Base-by-base conservation (phyloP, 176 grass and related monocot species). In the Rhipidocladum racemiflorum region DNA sequence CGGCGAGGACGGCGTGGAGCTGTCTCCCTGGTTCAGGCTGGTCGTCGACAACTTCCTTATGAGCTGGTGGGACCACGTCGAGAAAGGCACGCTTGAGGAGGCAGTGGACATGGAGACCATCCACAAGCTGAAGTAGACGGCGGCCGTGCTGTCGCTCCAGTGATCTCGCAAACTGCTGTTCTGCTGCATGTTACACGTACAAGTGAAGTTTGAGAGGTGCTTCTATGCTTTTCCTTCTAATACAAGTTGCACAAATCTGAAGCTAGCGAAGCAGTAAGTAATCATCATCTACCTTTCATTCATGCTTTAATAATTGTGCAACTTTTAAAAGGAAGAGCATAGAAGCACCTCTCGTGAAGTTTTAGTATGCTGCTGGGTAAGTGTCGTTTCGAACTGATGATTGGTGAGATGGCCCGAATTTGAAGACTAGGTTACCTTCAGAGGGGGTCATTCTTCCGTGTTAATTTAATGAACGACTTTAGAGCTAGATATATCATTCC, bases 1-100 rank as follows among this genome's bases (percentile, higher is more conserved):
- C 0, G 85, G 92, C 4, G 91, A 99, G 70, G 96, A 86, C 4
- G 87, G 87, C 5, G 30, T 99, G 50, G 93, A 95, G 89, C 76
- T 99, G 16, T 99, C 96, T 7, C 96, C 93, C 1, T 99, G 96
- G 96, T 99, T 95, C 87, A 74, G 89, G 61, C 85, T 99, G 48
- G 93, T 93, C 11, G 92, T 93, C 1, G 92, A 95, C 55, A 91
- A 99, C 85, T 99, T 99, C 53, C 92, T 99, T 12, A 86, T 93
- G 87, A 81, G 80, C 13, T 99, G 96, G 96, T 99, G 96, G 96
- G 96, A 95, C 34, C 90, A 91, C 20, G 70, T 93, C 18, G 90
- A 99, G 83, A 87, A 87, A 23, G 96, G 87, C 70, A 93, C 89
- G 7, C 91, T 99, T 13, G 2, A 34, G 4, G 80, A 99, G 72